Conservation (phyloP, 75 land plant genomes). For the Sequoiadendron giganteum region DNA sequence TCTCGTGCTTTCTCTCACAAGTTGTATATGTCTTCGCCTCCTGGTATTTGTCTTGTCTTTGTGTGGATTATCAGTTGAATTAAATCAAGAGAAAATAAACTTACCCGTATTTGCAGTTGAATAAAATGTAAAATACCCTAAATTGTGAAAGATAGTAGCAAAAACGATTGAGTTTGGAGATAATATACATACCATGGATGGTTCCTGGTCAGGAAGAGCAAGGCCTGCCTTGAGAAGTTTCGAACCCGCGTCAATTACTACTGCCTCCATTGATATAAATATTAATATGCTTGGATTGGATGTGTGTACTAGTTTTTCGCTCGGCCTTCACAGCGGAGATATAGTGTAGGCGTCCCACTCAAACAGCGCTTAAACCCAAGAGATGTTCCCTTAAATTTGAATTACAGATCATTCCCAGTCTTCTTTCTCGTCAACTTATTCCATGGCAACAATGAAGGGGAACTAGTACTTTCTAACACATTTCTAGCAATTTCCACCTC, state of each 20-base stretch:
- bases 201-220: slow-evolving; percentile 79
- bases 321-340: not conserved
- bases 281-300: not conserved
- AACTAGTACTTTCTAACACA: too few species aligned
- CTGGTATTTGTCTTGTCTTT: not conserved
- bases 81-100: not conserved
- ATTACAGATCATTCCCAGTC: not conserved
- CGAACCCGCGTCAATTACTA: slow-evolving; percentile 77
- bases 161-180: not conserved
- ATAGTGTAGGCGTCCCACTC: not conserved
- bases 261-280: slow-evolving; percentile 54
- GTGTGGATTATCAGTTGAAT: not conserved
- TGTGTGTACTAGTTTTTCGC: not conserved
- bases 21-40: not conserved
- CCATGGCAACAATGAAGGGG: too few species aligned
- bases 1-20: not conserved
- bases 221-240: slow-evolving; percentile 71
- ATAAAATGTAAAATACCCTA: not conserved
- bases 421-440: not conserved
- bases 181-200: slow-evolving; percentile 45
- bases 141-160: not conserved
- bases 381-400: not conserved
- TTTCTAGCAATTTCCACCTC: too few species aligned
- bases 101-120: not conserved
- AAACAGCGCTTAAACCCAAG: not conserved